Evolutionary conservation across 352 stramenopile species (phyloP).

Genomic region (Phytophthora aleatoria): DNA sequence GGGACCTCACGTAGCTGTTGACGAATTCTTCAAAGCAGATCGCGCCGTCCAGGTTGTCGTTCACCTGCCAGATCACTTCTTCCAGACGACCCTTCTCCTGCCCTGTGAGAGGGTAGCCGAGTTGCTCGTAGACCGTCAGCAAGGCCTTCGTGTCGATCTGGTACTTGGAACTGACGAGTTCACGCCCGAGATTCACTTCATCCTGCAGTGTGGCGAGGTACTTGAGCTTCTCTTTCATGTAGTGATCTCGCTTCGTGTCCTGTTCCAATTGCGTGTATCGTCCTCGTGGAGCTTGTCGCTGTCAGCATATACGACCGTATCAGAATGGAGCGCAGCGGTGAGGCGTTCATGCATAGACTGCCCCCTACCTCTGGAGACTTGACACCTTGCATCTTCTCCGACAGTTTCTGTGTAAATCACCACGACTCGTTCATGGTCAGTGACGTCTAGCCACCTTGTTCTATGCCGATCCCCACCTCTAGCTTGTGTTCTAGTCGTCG

Average conservation of each 20-base stretch:
- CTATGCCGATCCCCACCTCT: conserved; percentile 35
- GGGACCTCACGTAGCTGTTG: conserved; percentile 66
- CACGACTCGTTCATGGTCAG: conserved; percentile 1
- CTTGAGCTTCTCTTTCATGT: conserved; percentile 47
- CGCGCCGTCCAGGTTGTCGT: conserved; percentile 72
- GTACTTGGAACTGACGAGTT: conserved; percentile 56
- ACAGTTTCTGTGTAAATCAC: conserved; percentile 41
- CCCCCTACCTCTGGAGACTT: conserved; percentile 24
- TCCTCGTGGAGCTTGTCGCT: conserved; percentile 16
- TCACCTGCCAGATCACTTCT: conserved; percentile 82
- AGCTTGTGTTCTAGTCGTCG: conserved; percentile 67
- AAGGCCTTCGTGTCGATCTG: conserved; percentile 56
- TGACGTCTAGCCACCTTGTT: not conserved
- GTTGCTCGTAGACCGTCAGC: conserved; percentile 55
- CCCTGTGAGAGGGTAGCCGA: conserved; percentile 41
- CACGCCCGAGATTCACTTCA: conserved; percentile 56
- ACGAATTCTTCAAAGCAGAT: conserved; percentile 83
- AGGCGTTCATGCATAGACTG: too few species aligned
- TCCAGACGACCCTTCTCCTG: conserved; percentile 58
- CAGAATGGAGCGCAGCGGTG: not conserved
- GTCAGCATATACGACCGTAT: not conserved
- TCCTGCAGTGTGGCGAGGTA: conserved; percentile 60
- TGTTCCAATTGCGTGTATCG: conserved; percentile 41
- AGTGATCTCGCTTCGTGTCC: conserved; percentile 41
- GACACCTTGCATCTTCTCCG: conserved; percentile 36